These are phyloP conservation scores for Saccharomycopsis lassenensis DNA, from an alignment of 805 yeast genomes.

Conservation along the genomic window DNA sequence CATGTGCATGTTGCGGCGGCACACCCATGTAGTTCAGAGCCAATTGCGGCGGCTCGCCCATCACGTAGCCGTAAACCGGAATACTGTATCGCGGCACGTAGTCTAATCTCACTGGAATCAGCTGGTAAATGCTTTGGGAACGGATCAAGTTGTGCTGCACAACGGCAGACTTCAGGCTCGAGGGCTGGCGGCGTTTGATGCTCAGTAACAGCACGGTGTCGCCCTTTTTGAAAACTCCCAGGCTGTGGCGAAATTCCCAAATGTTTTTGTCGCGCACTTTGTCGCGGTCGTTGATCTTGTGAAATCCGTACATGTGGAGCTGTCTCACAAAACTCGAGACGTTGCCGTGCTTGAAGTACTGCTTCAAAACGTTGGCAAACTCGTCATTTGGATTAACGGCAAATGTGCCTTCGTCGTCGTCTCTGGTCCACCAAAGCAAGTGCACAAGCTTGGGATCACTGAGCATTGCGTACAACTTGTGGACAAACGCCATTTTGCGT, in stretches of 20 bases:
- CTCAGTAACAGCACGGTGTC: slow-evolving; percentile 60
- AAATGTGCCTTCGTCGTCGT: slow-evolving; percentile 41
- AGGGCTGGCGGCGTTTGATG: slow-evolving; percentile 57
- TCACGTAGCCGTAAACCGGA: too few relatives aligned
- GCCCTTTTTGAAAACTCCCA: slow-evolving; percentile 70
- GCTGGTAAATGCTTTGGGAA: slow-evolving; percentile 2
- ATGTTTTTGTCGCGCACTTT: slow-evolving; percentile 16
- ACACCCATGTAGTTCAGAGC: too few relatives aligned
- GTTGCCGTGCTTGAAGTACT: slow-evolving; percentile 87
- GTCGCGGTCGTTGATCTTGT: slow-evolving; percentile 47
- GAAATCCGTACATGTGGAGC: slow-evolving; percentile 93
- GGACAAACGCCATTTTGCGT: slow-evolving; percentile 53
- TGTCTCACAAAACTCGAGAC: slow-evolving; percentile 90
- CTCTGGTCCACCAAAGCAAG: slow-evolving; percentile 51
- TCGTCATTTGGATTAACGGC: slow-evolving; percentile 55
- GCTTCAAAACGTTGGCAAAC: slow-evolving; percentile 49
- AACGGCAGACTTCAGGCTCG: slow-evolving; percentile 32
- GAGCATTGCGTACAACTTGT: slow-evolving; percentile 53
- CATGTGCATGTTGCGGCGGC: too few relatives aligned
- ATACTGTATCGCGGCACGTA: too few relatives aligned
- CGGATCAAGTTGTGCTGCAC: slow-evolving; percentile 16
- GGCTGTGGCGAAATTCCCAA: slow-evolving; percentile 89
- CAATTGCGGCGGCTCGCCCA: too few relatives aligned
- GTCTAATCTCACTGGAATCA: too few relatives aligned
- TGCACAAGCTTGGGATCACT: slow-evolving; percentile 41